Evolutionary conservation across 257 asterid species (phyloP), one percentile per base, ranked within the genome.

Genomic region (Nicotiana tabacum): DNA sequence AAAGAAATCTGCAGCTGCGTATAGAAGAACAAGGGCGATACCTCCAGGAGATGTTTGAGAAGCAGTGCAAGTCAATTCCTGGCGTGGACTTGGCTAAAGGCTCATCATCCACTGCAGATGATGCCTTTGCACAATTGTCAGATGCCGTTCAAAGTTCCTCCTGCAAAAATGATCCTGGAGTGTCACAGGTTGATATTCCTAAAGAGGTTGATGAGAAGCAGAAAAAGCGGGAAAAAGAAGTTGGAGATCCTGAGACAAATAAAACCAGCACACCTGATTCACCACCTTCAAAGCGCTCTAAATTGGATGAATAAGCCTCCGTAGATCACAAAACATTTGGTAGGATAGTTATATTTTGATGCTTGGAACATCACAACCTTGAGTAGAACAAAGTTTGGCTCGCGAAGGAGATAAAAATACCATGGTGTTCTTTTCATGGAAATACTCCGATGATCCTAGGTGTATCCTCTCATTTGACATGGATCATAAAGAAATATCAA

Each of bases 11-110:
- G 81, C 98, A 95, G 92, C 94, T 93, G 77, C 89, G 98, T 48
- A 95, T 95, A 85, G 98, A 95, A 90, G 98, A 95, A 85, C 98
- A 93, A 85, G 98, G 98, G 62, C 86, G 87, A 77, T 82, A 87
- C 83, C 96, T 95, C 64, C 98, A 95, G 86, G 86, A 90, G 97
- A 93, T 95, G 98, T 91, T 95, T 87, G 98, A 95, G 90, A 89
- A 90, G 90, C 98, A 95, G 89, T 90, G 92, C 88, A 91, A 92
- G 86, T 87, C 95, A 51, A 51, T 81, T 5, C 83, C 83, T 9
- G 92, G 94, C 24, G 51, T 77, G 57, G 95, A 91, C 80, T 77
- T 76, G 81, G 82, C 81, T 87, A 90, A 90, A 87, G 94, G 88
- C 84, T 83, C 83, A 56, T 84, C 95, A 84, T 85, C 95, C 46